phyloP scores from a whole-genome alignment of 257 asterid species.

The Petunia axillaris region DNA sequence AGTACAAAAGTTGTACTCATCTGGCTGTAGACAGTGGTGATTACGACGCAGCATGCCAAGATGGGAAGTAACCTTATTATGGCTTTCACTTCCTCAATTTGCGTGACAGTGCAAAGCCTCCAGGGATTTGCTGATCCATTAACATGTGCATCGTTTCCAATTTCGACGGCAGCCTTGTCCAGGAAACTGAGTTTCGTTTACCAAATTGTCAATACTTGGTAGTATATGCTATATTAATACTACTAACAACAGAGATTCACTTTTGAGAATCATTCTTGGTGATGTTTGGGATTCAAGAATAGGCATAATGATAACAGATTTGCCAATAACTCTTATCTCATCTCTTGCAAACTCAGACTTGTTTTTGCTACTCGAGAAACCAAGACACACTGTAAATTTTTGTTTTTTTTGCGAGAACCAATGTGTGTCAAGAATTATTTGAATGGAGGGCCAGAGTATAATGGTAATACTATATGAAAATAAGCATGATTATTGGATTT shows the following conservation, averaged over 20 bases:
- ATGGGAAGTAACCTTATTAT: conserved; percentile 61
- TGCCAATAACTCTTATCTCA: no score
- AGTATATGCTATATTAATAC: no score
- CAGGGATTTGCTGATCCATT: conserved; percentile 47
- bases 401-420: no score
- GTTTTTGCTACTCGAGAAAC: no score
- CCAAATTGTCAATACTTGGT: conserved; percentile 21
- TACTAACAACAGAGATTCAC: neutral
- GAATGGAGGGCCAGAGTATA: no score
- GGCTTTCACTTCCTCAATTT: conserved; percentile 79
- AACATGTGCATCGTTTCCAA: conserved; percentile 32
- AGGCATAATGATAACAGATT: no score
- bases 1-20: conserved; percentile 32
- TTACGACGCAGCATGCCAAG: conserved; percentile 75
- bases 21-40: conserved; percentile 70
- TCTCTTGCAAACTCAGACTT: no score
- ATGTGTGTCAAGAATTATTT: no score
- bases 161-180: conserved; percentile 80
- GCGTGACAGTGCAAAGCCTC: conserved; percentile 79
- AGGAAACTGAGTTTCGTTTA: conserved; percentile 48
- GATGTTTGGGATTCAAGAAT: no score
- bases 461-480: no score
- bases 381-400: no score
- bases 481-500: no score
- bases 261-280: neutral